Evolutionary conservation across 352 stramenopile species (phyloP).

Genomic region (Globisporangium irregulare): DNA sequence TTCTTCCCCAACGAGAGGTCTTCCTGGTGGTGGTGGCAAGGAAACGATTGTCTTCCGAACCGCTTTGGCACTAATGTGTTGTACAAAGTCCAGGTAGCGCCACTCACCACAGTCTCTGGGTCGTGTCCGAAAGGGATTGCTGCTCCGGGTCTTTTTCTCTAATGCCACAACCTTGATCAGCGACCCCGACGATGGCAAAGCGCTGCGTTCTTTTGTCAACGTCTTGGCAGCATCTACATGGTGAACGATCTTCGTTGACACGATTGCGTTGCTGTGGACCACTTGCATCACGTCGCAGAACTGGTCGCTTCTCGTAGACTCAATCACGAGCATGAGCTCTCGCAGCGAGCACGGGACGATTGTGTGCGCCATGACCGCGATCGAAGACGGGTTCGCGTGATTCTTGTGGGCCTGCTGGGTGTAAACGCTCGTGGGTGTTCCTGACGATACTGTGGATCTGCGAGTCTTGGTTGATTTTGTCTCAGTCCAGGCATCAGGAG

Average conservation of each 20-base stretch:
- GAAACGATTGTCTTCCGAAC: slow-evolving; percentile 12
- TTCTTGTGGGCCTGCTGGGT: neutral
- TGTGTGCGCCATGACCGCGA: slow-evolving; percentile 12
- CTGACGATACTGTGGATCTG: too few species aligned
- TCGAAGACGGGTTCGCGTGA: neutral
- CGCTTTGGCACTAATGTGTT: slow-evolving; percentile 7
- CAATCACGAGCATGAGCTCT: slow-evolving; percentile 6
- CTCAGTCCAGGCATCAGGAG: neutral
- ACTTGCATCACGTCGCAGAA: slow-evolving; percentile 1
- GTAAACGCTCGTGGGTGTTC: neutral
- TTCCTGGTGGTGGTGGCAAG: neutral
- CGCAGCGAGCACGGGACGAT: slow-evolving; percentile 3
- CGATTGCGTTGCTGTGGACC: slow-evolving; percentile 2
- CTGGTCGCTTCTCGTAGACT: neutral
- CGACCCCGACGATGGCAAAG: neutral
- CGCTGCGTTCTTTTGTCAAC: too few species aligned
- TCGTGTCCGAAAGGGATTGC: neutral
- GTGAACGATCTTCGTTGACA: slow-evolving; percentile 1
- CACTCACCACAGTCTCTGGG: slow-evolving; percentile 1
- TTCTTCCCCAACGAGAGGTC: neutral
- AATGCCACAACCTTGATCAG: slow-evolving; percentile 7
- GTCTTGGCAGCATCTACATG: neutral
- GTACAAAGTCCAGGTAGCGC: slow-evolving; percentile 16
- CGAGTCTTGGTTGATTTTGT: neutral
- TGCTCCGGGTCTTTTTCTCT: neutral